Percentiles rank a stretch among this genome's conserved stretches.
Evolutionary conservation across 2,329 filamentous ascomycete genomes (phyloP).

Genomic region (Aspergillus transmontanensis): DNA sequence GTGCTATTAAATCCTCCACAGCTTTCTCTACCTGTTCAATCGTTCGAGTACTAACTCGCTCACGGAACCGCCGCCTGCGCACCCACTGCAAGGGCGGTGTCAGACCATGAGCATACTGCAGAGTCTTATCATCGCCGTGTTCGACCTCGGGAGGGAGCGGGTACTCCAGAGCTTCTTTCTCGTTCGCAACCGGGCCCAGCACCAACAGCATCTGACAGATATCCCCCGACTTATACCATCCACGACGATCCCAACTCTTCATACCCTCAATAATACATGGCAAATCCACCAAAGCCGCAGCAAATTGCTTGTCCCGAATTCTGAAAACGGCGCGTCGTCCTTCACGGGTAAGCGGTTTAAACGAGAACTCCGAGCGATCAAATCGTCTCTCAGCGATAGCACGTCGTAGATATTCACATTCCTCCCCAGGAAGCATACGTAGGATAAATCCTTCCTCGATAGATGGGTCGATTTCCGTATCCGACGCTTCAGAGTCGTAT

Average conservation of each 20-base stretch:
- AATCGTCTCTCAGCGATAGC: constrained; percentile 77
- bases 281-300: constrained; percentile 77
- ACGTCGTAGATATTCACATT: constrained; percentile 79
- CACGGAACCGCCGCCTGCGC: constrained; percentile 78
- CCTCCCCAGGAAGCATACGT: constrained; percentile 82
- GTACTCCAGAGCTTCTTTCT: constrained; percentile 65
- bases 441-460: constrained; percentile 89
- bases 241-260: constrained; percentile 90
- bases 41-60: constrained; percentile 77
- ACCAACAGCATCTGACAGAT: constrained; percentile 88
- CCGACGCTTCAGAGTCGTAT: constrained; percentile 94
- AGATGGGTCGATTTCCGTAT: constrained; percentile 81
- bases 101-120: constrained; percentile 81
- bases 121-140: constrained; percentile 54
- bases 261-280: constrained; percentile 86
- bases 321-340: constrained; percentile 72
- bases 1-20: constrained; percentile 71
- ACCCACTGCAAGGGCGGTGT: constrained; percentile 88
- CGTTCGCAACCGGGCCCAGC: constrained; percentile 66
- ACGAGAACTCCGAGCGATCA: constrained; percentile 74
- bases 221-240: constrained; percentile 86
- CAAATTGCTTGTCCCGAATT: constrained; percentile 71
- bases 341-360: constrained; percentile 74
- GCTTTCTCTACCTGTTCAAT: constrained; percentile 82
- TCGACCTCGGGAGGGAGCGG: constrained; percentile 74